A percentile compares a stretch with the other conserved stretches of the same genome.
phyloP scores from a whole-genome alignment of 164 flowering plant species.

The Hamamelis virginiana region DNA sequence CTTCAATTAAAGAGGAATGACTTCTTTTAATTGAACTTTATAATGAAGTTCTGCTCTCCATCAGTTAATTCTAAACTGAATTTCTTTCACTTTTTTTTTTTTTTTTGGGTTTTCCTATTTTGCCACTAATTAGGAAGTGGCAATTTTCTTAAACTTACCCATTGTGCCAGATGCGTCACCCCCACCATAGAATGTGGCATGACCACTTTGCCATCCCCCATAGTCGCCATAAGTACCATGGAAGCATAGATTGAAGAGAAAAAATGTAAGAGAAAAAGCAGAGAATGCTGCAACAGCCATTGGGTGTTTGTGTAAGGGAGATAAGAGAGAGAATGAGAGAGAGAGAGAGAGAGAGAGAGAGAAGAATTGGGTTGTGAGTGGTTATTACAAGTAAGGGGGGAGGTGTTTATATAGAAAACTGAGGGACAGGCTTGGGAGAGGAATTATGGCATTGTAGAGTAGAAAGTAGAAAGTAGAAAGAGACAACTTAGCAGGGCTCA shows the following conservation, averaged over 20 bases:
- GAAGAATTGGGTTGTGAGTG: not conserved
- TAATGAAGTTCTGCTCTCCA: too few species aligned
- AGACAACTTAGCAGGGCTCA: constrained; percentile 11
- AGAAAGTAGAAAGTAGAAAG: constrained; percentile 13
- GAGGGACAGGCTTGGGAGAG: not conserved
- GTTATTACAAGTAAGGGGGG: not conserved
- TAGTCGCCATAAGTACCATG: constrained; percentile 27
- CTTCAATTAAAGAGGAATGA: too few species aligned
- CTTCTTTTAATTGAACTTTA: too few species aligned
- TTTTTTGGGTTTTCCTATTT: too few species aligned
- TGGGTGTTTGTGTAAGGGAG: not conserved
- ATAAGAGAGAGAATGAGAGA: not conserved
- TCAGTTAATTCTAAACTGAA: too few species aligned
- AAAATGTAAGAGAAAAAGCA: constrained; percentile 15
- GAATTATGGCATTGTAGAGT: not conserved
- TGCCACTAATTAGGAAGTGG: too few species aligned
- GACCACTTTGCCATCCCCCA: constrained; percentile 48
- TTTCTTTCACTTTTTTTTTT: too few species aligned
- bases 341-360: not conserved
- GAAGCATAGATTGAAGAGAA: constrained; percentile 17
- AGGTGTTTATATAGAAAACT: constrained; percentile 10
- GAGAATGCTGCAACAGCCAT: constrained; percentile 16
- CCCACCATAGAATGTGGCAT: constrained; percentile 63
- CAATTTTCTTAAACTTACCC: constrained; percentile 50
- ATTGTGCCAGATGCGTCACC: constrained; percentile 66